These are phyloP conservation scores for Suillus occidentalis DNA, from an alignment of 768 basidiomycete species.

Conservation along the genomic window DNA sequence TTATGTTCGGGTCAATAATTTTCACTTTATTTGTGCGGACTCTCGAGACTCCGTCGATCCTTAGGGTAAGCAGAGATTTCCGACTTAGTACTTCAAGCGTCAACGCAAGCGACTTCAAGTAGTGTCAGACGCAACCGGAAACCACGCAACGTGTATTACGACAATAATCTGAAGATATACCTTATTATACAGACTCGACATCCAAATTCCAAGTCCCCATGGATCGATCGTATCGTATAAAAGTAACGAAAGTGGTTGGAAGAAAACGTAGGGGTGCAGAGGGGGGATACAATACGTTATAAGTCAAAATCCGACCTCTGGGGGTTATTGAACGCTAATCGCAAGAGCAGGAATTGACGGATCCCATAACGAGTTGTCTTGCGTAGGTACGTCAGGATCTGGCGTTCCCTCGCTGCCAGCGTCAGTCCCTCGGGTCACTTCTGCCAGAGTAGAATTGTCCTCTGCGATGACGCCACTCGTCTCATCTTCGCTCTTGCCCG, in stretches of 20 bases:
- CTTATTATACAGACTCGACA: slow-evolving; percentile 4
- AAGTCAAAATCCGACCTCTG: background rate
- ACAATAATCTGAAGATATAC: background rate
- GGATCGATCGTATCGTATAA: background rate
- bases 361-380: background rate
- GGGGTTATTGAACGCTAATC: background rate
- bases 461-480: background rate
- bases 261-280: background rate
- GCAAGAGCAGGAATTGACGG: background rate
- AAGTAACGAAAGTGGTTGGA: slow-evolving; percentile 4
- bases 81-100: background rate
- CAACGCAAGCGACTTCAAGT: background rate
- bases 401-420: background rate
- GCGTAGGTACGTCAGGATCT: background rate
- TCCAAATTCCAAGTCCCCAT: slow-evolving; percentile 1
- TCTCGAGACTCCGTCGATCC: no score
- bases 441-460: background rate
- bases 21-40: no score
- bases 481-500: background rate
- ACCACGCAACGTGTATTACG: background rate
- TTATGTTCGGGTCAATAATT: no score
- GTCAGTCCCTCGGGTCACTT: background rate
- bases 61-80: no score
- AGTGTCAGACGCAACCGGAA: background rate
- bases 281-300: background rate